Evolutionary conservation across 495 filamentous ascomycete genomes (phyloP).

Genomic region (Parachaetomium inaequale): DNA sequence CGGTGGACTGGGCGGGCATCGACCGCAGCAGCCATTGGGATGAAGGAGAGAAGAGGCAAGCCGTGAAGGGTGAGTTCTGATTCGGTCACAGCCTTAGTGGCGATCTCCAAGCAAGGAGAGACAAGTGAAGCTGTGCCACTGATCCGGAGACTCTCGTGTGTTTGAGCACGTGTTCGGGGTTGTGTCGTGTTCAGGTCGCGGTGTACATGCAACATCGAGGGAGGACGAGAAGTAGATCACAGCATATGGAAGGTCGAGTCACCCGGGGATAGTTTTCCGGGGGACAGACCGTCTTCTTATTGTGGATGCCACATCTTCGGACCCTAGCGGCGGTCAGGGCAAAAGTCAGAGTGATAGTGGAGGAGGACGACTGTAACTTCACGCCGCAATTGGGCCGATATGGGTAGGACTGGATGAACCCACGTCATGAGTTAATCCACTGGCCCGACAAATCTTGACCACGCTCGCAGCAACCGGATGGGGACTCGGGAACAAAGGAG

Average conservation of each 20-base stretch:
- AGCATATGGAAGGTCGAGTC: too few species aligned
- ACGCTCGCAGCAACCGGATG: background rate
- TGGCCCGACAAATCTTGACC: background rate
- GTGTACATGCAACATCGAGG: too few species aligned
- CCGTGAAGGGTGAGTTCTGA: too few species aligned
- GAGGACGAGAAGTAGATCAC: background rate
- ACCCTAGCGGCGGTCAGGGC: background rate
- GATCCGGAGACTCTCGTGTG: too few species aligned
- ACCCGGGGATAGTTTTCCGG: background rate
- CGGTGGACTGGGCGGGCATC: background rate
- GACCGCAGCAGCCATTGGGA: slow-evolving; percentile 1
- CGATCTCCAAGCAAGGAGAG: too few species aligned
- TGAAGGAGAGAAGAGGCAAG: too few species aligned
- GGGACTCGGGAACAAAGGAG: background rate
- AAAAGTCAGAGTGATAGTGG: background rate
- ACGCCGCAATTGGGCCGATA: background rate
- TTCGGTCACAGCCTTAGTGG: too few species aligned
- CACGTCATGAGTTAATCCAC: background rate
- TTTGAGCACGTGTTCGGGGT: too few species aligned
- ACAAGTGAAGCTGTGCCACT: too few species aligned
- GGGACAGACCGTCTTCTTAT: background rate
- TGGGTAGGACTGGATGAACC: background rate
- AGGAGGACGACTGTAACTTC: background rate
- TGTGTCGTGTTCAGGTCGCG: too few species aligned
- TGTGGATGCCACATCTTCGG: background rate